phyloP scores from a whole-genome alignment of 257 asterid species.

The Lycium ferocissimum region DNA sequence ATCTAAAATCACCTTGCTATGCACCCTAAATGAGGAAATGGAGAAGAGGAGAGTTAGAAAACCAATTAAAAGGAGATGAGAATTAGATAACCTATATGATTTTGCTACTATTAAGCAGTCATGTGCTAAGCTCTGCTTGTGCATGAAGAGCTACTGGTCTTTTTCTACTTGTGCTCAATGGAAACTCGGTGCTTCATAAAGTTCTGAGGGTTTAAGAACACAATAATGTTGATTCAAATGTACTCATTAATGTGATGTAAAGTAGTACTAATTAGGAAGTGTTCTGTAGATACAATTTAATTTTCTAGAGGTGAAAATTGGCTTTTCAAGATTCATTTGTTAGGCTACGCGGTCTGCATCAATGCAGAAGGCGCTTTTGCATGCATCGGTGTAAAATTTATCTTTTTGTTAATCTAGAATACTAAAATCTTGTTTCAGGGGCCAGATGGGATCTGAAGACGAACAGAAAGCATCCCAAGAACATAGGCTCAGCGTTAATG shows the following conservation, averaged over 20 bases:
- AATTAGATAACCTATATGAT: not conserved
- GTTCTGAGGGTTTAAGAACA: not conserved
- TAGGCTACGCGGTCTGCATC: not conserved
- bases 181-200: not conserved
- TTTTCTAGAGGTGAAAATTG: conserved; percentile 10
- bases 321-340: conserved; percentile 7
- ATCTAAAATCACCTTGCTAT: not conserved
- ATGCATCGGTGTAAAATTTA: not conserved
- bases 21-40: not conserved
- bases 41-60: not conserved
- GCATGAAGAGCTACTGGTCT: not conserved
- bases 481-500: conserved; percentile 55
- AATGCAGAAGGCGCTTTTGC: conserved; percentile 8
- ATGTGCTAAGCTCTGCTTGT: not conserved
- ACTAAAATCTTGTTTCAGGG: conserved; percentile 57
- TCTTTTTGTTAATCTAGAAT: conserved; percentile 29
- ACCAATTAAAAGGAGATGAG: not conserved
- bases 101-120: not conserved
- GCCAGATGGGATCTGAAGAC: conserved; percentile 96
- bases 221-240: not conserved
- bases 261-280: not conserved
- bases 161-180: not conserved
- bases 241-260: not conserved
- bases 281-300: not conserved
- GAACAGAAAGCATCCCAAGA: conserved; percentile 77